A percentile compares a stretch with the other conserved stretches of the same genome.
These are phyloP conservation scores for Lachancea dasiensis DNA, from an alignment of 805 yeast genomes.

Conservation along the genomic window DNA sequence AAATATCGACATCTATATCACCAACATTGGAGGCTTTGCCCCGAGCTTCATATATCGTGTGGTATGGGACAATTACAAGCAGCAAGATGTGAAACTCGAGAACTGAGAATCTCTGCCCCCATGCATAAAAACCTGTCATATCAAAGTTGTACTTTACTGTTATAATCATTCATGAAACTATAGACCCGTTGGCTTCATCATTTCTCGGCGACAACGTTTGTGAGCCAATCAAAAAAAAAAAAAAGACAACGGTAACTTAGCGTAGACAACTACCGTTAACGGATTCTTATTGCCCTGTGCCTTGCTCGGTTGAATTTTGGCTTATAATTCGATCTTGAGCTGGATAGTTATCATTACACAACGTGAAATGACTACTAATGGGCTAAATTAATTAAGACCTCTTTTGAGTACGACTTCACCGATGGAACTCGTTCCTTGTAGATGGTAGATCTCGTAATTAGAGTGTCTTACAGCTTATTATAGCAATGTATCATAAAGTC, in stretches of 20 bases:
- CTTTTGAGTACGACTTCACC: conserved; percentile 57
- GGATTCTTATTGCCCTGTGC: conserved; percentile 62
- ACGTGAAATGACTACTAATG: conserved; percentile 29
- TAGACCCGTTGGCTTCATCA: too few species aligned
- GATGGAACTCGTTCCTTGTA: conserved; percentile 5
- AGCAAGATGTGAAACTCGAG: conserved; percentile 67
- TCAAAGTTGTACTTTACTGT: conserved; percentile 4
- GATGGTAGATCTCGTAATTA: conserved; percentile 25
- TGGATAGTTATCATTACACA: conserved; percentile 39
- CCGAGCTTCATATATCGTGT: conserved; percentile 95
- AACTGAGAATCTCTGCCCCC: too few species aligned
- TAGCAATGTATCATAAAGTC: neutral
- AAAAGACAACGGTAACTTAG: neutral
- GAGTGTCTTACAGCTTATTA: conserved; percentile 19
- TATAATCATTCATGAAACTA: too few species aligned
- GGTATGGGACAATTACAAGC: conserved; percentile 87
- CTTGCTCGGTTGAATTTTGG: conserved; percentile 51
- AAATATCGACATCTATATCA: conserved; percentile 85
- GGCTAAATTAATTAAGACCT: conserved; percentile 44
- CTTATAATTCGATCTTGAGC: conserved; percentile 47
- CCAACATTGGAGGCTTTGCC: conserved; percentile 94
- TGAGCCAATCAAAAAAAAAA: neutral
- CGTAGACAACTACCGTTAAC: too few species aligned
- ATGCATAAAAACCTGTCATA: too few species aligned
- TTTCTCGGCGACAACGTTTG: neutral